A percentile compares a stretch with the other conserved stretches of the same genome.
phyloP scores from a whole-genome alignment of 2,329 filamentous ascomycete species.

The Phialocephala sp. region DNA sequence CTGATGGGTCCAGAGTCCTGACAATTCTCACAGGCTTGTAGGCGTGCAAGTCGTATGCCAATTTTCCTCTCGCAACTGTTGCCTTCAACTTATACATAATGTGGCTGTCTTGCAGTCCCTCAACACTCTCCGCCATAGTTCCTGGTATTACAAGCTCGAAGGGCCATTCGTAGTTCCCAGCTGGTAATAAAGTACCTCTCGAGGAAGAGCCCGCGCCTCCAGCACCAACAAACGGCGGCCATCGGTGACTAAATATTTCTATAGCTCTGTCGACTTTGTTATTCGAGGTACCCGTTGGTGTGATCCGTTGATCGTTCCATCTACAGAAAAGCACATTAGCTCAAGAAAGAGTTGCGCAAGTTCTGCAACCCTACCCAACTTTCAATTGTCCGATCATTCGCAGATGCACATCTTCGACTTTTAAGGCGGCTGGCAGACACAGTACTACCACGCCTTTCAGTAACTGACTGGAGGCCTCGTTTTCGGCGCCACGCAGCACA shows the following conservation, averaged over 20 bases:
- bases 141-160: constrained; percentile 79
- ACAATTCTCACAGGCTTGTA: constrained; percentile 81
- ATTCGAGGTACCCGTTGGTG: constrained; percentile 62
- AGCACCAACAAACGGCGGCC: constrained; percentile 67
- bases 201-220: constrained; percentile 51
- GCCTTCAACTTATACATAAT: constrained; percentile 92
- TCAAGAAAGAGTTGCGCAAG: background rate
- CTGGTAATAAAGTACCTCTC: constrained; percentile 64
- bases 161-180: constrained; percentile 84
- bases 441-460: constrained; percentile 77
- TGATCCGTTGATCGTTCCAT: constrained; percentile 58
- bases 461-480: constrained; percentile 77
- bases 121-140: constrained; percentile 81
- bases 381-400: constrained; percentile 73
- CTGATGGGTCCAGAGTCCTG: constrained; percentile 75
- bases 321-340: constrained; percentile 41
- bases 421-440: constrained; percentile 71
- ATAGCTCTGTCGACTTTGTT: constrained; percentile 64
- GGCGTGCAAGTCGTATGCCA: constrained; percentile 83
- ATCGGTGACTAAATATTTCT: constrained; percentile 71
- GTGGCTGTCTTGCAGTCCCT: constrained; percentile 84
- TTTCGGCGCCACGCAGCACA: constrained; percentile 75
- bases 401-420: constrained; percentile 75
- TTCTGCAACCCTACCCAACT: constrained; percentile 61
- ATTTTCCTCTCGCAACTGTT: constrained; percentile 83